Evolutionary conservation across 73 alveolate species (phyloP).

Genomic region (Tetrahymena borealis): DNA sequence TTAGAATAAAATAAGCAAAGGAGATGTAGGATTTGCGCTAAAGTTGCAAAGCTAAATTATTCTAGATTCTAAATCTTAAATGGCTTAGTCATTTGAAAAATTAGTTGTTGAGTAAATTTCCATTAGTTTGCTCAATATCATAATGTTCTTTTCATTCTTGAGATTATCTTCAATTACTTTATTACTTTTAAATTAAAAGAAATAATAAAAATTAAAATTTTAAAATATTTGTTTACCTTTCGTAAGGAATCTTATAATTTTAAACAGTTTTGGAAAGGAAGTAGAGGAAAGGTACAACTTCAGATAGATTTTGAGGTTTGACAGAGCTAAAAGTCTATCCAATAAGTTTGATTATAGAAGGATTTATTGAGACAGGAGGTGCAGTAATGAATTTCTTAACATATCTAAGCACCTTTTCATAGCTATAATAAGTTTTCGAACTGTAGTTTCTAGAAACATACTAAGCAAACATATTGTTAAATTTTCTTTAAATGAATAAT

Average conservation of each 20-base stretch:
- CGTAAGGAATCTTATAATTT: background rate
- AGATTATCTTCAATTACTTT: background rate
- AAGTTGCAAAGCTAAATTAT: background rate
- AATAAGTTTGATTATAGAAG: background rate
- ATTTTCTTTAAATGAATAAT: background rate
- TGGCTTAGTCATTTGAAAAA: background rate
- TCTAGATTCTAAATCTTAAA: background rate
- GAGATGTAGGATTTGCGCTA: background rate
- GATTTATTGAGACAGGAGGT: background rate
- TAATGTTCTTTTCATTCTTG: background rate
- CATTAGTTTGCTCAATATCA: background rate
- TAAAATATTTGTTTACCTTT: background rate
- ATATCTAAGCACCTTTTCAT: background rate
- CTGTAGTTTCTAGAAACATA: background rate
- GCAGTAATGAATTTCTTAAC: background rate
- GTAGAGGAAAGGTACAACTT: background rate
- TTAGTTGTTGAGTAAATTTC: background rate
- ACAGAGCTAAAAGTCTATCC: background rate
- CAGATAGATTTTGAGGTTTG: background rate
- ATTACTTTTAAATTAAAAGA: background rate
- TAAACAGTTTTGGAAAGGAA: background rate
- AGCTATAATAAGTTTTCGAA: background rate
- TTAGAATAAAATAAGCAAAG: background rate
- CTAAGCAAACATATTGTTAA: background rate
- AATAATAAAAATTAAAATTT: no score